Evolutionary conservation across 257 asterid genomes (phyloP).

Genomic region (Mitragyna speciosa): DNA sequence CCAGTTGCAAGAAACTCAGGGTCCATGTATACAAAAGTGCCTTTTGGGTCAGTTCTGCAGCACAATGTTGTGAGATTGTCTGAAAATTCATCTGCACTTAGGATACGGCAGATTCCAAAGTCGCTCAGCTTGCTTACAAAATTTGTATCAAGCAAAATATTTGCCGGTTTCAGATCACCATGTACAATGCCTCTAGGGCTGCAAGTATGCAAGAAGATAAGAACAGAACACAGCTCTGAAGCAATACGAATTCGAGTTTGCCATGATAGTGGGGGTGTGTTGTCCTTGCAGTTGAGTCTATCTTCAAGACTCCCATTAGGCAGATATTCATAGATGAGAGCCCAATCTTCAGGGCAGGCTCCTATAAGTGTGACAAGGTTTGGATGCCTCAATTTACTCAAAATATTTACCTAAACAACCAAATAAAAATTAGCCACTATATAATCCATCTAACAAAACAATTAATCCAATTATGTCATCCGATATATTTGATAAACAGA

Average conservation of each 20-base stretch:
- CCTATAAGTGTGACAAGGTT: slow-evolving; percentile 81
- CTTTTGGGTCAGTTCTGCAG: slow-evolving; percentile 62
- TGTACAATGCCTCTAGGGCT: slow-evolving; percentile 62
- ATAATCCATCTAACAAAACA: not conserved
- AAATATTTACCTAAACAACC: slow-evolving; percentile 56
- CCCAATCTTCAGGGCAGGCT: slow-evolving; percentile 80
- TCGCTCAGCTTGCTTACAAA: slow-evolving; percentile 75
- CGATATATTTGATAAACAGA: not conserved
- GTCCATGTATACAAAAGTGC: slow-evolving; percentile 65
- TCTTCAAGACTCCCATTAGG: slow-evolving; percentile 96
- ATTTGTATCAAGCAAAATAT: slow-evolving; percentile 72
- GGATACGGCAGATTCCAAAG: slow-evolving; percentile 70
- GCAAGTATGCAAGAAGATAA: slow-evolving; percentile 77
- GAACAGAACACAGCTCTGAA: slow-evolving; percentile 82
- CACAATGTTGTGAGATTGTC: slow-evolving; percentile 35
- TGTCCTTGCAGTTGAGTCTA: slow-evolving; percentile 75
- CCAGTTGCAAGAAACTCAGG: slow-evolving; percentile 78
- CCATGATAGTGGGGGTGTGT: slow-evolving; percentile 86
- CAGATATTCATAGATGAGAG: slow-evolving; percentile 79
- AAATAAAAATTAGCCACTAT: not conserved
- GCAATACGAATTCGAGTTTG: slow-evolving; percentile 82
- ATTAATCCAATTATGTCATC: not conserved
- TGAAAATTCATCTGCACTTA: slow-evolving; percentile 39
- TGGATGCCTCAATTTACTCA: slow-evolving; percentile 93
- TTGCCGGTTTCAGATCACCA: slow-evolving; percentile 84